These are phyloP conservation scores for Hypomontagnella submonticulosa DNA, from an alignment of 495 filamentous ascomycete genomes.

Conservation along the genomic window DNA sequence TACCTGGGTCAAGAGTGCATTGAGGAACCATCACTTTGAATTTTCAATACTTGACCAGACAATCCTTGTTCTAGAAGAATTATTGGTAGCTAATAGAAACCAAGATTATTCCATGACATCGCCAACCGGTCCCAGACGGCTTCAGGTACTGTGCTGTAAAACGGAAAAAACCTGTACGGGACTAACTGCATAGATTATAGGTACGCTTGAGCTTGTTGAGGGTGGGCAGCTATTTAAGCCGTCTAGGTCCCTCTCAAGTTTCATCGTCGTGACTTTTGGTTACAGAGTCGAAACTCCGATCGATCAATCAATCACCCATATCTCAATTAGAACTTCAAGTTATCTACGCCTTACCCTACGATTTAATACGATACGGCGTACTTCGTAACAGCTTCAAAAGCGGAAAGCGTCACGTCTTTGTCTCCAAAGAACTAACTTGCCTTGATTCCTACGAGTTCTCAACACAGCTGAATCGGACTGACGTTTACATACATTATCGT, in stretches of 20 bases:
- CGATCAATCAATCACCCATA: conserved; percentile 9
- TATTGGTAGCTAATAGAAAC: conserved; percentile 43
- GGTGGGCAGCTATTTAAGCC: conserved; percentile 39
- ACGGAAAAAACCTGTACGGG: conserved; percentile 22
- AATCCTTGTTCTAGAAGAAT: conserved; percentile 30
- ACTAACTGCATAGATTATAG: conserved; percentile 20
- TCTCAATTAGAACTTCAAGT: not conserved
- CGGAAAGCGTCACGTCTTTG: conserved; percentile 14
- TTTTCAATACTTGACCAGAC: conserved; percentile 11
- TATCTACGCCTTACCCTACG: not conserved
- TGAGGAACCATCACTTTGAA: not conserved
- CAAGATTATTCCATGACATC: conserved; percentile 44
- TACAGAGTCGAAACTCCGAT: conserved; percentile 20
- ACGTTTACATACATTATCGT: conserved; percentile 39
- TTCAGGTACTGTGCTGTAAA: conserved; percentile 38
- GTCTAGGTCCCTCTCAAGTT: conserved; percentile 33
- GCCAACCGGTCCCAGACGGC: conserved; percentile 15
- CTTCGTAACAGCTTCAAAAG: conserved; percentile 5
- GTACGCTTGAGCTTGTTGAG: not conserved
- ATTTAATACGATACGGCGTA: conserved; percentile 9
- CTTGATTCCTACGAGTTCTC: conserved; percentile 20
- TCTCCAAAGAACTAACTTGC: conserved; percentile 17
- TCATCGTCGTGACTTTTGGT: conserved; percentile 42
- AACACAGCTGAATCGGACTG: conserved; percentile 26
- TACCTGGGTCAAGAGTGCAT: conserved; percentile 20